Evolutionary conservation across 176 grass and related monocot genomes (phyloP), one percentile per base, ranked within the genome.

Genomic region (Thalia dealbata): DNA sequence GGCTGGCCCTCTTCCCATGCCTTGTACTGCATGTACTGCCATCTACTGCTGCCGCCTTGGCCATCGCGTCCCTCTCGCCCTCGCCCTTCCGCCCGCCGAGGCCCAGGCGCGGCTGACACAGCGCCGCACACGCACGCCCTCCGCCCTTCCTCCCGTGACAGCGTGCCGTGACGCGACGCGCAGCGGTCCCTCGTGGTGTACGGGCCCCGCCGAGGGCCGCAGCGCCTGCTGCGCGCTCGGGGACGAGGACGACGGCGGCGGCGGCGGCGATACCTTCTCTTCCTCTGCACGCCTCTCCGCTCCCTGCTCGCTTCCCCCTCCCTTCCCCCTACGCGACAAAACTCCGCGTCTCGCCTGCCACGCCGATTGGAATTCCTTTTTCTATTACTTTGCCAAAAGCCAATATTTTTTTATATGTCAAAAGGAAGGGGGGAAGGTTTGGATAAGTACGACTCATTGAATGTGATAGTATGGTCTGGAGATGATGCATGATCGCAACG

Each of bases 111-210:
- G 14, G 11, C 41, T 24, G 67, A 48, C 43, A 48, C 22, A n/a
- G 67, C 67, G 41, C 67, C 67, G 61, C 61, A 63, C 61, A 28
- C 61, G 61, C 25, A 13, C 25, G 61, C 61, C 32, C 32, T 38
- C 32, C 32, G 32, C 32, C 32, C 32, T 4, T 3, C 22, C 13
- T 28, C 61, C 54, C 54, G 54, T n/a, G 54, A 3, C 18, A 58
- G 54, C 26, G 26, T 14, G 23, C 61, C 3, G 23, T 28, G 61
- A 63, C 4, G 25, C 3, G 26, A 62, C 60, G 61, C 24, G 23
- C 61, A 23, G 61, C 25, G 25, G 45, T 48, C 25, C 61, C 3
- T 24, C 1, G 12, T 23, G 23, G 25, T 10, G 25, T 18, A 58
- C 54, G 61, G 61, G 26, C 61, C 26, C 61, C 1, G 25, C 28